phyloP scores from a whole-genome alignment of 305 asterid species.

The Withania somnifera region DNA sequence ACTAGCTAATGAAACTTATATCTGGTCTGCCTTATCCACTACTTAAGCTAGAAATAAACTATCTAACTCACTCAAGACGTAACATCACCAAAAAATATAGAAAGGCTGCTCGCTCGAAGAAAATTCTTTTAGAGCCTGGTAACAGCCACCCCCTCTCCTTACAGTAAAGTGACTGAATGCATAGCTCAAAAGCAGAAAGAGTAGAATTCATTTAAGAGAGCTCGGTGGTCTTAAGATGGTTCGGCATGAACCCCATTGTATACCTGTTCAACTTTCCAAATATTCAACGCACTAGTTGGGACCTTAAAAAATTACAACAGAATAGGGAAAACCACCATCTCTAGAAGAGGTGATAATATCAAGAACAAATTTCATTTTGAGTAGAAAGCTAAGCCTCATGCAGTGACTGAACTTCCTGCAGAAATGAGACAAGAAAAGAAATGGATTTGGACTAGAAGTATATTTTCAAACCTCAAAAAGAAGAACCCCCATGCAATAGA shows the following conservation, averaged over 20 bases:
- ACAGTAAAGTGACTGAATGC: too few relatives aligned
- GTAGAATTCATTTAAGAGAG: too few relatives aligned
- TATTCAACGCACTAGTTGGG: neutral
- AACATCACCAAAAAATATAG: too few relatives aligned
- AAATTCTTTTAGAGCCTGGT: too few relatives aligned
- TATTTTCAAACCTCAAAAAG: conserved; percentile 81
- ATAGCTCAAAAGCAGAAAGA: too few relatives aligned
- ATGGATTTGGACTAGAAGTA: neutral
- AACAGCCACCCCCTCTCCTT: too few relatives aligned
- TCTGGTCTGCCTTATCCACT: too few relatives aligned
- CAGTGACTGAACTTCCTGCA: neutral
- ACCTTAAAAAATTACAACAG: neutral
- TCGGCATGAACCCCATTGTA: neutral
- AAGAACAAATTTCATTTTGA: neutral
- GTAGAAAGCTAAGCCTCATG: neutral
- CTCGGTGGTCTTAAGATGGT: too few relatives aligned
- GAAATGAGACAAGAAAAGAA: conserved; percentile 7
- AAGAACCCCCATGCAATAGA: conserved; percentile 83
- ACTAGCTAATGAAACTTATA: neutral
- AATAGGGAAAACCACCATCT: neutral
- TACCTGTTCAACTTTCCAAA: neutral
- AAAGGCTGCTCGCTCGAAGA: too few relatives aligned
- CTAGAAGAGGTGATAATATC: neutral
- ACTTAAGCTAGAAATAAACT: neutral
- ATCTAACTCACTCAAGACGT: neutral